Base-by-base conservation (phyloP, 106 monocot genomes). In the Dioscorea alata region DNA sequence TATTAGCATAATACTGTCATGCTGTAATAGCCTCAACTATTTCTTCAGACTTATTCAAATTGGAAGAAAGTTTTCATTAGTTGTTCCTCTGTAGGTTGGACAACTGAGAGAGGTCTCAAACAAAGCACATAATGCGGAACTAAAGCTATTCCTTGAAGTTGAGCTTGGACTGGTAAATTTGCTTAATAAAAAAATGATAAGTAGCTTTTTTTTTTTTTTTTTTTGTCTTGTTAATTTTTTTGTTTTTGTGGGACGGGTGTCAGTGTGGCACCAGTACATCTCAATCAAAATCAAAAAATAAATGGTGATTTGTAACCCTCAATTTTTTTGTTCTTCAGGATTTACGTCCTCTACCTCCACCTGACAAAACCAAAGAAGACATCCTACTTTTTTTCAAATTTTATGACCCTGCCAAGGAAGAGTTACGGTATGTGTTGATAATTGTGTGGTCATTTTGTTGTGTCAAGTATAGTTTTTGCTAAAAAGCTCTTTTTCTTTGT, bases 331-430 rank as follows among this genome's bases (percentile, higher is more conserved):
- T 21, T 71, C 20, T n/a, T 61, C 63, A 92, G 97, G 92, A 87
- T 87, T 68, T 74, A 18, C 60, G 61, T 33, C 89, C 80, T 22
- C 28, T 92, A 78, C 81, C 73, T 71, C 92, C 78, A 23, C 89
- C 86, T 50, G 92, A 89, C 9, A 97, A 92, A 70, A 89, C 86
- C 24, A 97, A 87, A 68, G 97, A 97, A 74, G 83, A 97, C 67
- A 87, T 97, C 75, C 62, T 97, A 34, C 80, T 97, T 48, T 97
- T 89, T 74, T 92, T 97, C 75, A 97, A 97, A 80, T 79, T 89
- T 72, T 97, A 92, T 79, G 83, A 97, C 50, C 89, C 92, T 61
- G 78, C 80, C 70, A 97, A 87, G 74, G 89, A 92, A 84, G 97
- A 89, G 67, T 81, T 92, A 35, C 73, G 91, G 97, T 97, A 87